Evolutionary conservation across 2,329 filamentous ascomycete species (phyloP).

Genomic region (Penicillium sp.): DNA sequence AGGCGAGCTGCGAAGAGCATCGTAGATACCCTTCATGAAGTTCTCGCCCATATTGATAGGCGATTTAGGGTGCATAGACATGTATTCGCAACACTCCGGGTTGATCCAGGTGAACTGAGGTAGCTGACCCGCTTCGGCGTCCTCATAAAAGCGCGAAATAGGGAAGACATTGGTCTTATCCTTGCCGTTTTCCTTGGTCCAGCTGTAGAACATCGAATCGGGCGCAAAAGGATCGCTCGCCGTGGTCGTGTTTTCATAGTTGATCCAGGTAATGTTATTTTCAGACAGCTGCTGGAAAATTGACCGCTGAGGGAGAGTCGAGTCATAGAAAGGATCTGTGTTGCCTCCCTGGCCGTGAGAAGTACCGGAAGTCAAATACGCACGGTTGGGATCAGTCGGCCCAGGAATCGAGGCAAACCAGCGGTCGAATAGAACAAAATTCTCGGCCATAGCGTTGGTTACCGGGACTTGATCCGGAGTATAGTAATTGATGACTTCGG

Average conservation of each 20-base stretch:
- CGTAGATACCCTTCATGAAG: constrained; percentile 53
- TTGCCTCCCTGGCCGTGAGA: constrained; percentile 46
- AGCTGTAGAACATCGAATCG: constrained; percentile 40
- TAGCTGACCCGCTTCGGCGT: constrained; percentile 50
- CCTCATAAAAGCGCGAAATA: constrained; percentile 49
- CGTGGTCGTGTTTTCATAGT: constrained; percentile 51
- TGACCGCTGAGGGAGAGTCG: constrained; percentile 42
- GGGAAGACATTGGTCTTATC: constrained; percentile 40
- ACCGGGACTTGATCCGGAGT: constrained; percentile 47
- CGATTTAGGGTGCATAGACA: constrained; percentile 52
- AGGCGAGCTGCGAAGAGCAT: constrained; percentile 48
- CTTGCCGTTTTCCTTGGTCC: constrained; percentile 31
- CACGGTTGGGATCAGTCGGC: constrained; percentile 45
- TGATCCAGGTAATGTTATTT: constrained; percentile 49
- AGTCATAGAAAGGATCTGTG: constrained; percentile 38
- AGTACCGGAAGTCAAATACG: constrained; percentile 45
- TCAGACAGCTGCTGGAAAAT: constrained; percentile 49
- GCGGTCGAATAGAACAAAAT: constrained; percentile 50
- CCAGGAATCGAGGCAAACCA: constrained; percentile 50
- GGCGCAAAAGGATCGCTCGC: constrained; percentile 11
- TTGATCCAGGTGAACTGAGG: constrained; percentile 56
- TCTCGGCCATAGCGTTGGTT: constrained; percentile 46
- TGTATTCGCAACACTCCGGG: constrained; percentile 56
- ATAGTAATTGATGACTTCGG: constrained; percentile 52
- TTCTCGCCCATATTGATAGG: constrained; percentile 51